Evolutionary conservation across 768 basidiomycete species (phyloP).

Genomic region (Lactarius quietus): DNA sequence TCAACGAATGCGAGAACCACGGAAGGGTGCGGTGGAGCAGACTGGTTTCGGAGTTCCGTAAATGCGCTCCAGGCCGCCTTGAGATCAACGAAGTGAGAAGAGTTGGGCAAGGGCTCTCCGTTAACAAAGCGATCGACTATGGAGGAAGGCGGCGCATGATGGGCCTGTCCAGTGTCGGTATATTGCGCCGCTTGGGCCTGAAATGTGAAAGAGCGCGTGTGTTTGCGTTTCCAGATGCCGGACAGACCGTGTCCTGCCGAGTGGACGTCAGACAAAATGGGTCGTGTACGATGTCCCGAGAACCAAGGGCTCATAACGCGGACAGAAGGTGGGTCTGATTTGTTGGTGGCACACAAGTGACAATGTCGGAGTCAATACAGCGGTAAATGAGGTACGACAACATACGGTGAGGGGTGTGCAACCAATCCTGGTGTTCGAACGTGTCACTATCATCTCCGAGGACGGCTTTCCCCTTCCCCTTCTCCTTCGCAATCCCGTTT

Average conservation of each 20-base stretch:
- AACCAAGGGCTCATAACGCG: conserved; percentile 2
- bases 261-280: not conserved
- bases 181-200: conserved; percentile 7
- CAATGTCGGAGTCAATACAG: not conserved
- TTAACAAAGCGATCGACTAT: conserved; percentile 20
- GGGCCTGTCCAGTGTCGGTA: conserved; percentile 10
- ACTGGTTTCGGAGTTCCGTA: conserved; percentile 5
- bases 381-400: not conserved
- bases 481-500: conserved; percentile 18
- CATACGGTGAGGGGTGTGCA: conserved; percentile 20
- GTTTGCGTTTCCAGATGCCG: conserved; percentile 9
- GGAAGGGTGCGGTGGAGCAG: not conserved
- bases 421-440: conserved; percentile 22
- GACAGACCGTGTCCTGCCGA: not conserved
- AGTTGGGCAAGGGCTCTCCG: conserved; percentile 20
- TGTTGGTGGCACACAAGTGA: not conserved
- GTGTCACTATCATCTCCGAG: conserved; percentile 17
- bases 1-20: conserved; percentile 22
- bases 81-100: conserved; percentile 12
- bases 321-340: conserved; percentile 8
- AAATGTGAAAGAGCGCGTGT: conserved; percentile 4
- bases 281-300: not conserved
- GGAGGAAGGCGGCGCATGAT: not conserved
- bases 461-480: conserved; percentile 22
- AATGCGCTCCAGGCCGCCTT: conserved; percentile 23